Percentiles rank a stretch among this genome's conserved stretches.
Evolutionary conservation across 2,329 filamentous ascomycete genomes (phyloP).

Genomic region (Aspergillus ruber): DNA sequence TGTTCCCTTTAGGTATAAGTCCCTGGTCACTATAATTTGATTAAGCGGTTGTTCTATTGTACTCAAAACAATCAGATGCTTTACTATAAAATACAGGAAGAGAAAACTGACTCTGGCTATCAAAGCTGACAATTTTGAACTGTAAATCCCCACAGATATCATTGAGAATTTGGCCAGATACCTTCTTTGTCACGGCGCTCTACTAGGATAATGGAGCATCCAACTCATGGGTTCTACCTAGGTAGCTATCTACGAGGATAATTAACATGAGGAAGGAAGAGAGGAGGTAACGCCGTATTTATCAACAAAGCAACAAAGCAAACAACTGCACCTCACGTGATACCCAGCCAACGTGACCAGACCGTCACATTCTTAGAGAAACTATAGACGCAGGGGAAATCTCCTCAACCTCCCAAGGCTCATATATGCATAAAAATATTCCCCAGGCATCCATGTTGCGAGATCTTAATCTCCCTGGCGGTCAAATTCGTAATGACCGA

Average conservation of each 20-base stretch:
- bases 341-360: too few relatives aligned
- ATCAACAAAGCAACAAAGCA: too few relatives aligned
- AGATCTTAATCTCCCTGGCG: not conserved
- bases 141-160: not conserved
- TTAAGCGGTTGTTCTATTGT: conserved; percentile 1
- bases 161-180: too few relatives aligned
- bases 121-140: not conserved
- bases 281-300: too few relatives aligned
- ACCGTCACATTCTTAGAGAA: too few relatives aligned
- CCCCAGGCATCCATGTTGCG: not conserved
- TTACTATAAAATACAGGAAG: not conserved
- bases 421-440: not conserved
- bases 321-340: too few relatives aligned
- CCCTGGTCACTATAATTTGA: not conserved
- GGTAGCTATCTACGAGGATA: too few relatives aligned
- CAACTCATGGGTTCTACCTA: too few relatives aligned
- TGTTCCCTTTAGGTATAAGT: not conserved
- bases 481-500: not conserved
- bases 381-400: too few relatives aligned
- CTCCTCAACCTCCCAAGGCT: not conserved
- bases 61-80: not conserved
- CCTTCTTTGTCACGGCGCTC: too few relatives aligned
- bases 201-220: too few relatives aligned
- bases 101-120: not conserved
- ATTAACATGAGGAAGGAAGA: too few relatives aligned